These are phyloP conservation scores for Kurtzmaniella quercitrusa DNA, from an alignment of 1,139 yeast species.

Conservation along the genomic window DNA sequence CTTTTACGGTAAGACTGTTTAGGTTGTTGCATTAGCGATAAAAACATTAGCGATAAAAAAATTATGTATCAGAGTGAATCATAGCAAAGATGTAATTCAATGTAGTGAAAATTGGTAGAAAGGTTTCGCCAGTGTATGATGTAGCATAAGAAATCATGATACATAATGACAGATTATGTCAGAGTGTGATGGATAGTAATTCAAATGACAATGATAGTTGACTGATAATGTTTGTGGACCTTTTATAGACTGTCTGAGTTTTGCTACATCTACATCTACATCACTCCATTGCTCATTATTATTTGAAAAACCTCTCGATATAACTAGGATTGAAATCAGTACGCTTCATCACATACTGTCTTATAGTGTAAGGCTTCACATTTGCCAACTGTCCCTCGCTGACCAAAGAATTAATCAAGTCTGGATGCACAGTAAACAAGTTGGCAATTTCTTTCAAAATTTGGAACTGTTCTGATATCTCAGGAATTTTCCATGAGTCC, in stretches of 20 bases:
- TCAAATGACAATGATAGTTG: too few relatives aligned
- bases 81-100: too few relatives aligned
- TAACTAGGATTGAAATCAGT: conserved; percentile 62
- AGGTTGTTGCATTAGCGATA: background rate
- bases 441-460: conserved; percentile 80
- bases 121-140: too few relatives aligned
- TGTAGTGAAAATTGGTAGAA: too few relatives aligned
- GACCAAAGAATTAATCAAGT: conserved; percentile 68
- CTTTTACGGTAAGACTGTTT: conserved; percentile 1
- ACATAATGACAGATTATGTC: too few relatives aligned
- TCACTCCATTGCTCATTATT: conserved; percentile 16
- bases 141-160: too few relatives aligned
- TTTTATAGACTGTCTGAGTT: too few relatives aligned
- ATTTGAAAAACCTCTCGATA: conserved; percentile 45
- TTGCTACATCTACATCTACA: background rate
- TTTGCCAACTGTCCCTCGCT: conserved; percentile 76
- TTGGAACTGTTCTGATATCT: conserved; percentile 64
- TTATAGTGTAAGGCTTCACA: conserved; percentile 61
- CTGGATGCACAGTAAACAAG: conserved; percentile 71
- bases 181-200: too few relatives aligned
- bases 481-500: conserved; percentile 65
- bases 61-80: too few relatives aligned
- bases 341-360: conserved; percentile 68
- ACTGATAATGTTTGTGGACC: too few relatives aligned
- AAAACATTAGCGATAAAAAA: too few relatives aligned